phyloP scores from a whole-genome alignment of 768 basidiomycete genomes.

The Suillus discolor region DNA sequence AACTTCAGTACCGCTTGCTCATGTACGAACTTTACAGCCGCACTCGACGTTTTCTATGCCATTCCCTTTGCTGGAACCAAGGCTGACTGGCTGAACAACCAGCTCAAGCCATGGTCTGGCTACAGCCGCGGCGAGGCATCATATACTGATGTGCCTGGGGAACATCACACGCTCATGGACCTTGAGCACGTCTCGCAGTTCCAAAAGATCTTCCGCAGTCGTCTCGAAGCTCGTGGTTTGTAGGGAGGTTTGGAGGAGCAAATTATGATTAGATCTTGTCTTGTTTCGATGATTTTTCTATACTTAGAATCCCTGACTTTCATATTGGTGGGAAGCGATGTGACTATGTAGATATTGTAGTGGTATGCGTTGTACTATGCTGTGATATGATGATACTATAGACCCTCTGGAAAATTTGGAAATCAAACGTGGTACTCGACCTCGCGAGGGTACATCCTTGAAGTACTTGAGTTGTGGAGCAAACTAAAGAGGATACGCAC shows the following conservation, averaged over 20 bases:
- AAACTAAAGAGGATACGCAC: constrained; percentile 3
- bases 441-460: constrained; percentile 60
- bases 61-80: constrained; percentile 30
- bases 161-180: constrained; percentile 34
- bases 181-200: constrained; percentile 32
- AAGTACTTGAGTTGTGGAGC: constrained; percentile 37
- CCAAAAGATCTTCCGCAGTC: constrained; percentile 31
- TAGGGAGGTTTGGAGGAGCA: background rate
- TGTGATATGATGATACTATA: no score
- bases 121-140: constrained; percentile 25
- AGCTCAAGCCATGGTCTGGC: constrained; percentile 28
- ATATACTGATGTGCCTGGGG: constrained; percentile 30
- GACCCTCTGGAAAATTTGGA: no score
- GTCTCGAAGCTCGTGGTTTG: constrained; percentile 27
- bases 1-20: background rate
- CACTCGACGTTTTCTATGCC: constrained; percentile 29
- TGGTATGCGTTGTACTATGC: no score
- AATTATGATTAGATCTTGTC: background rate
- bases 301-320: background rate
- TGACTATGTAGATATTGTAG: no score
- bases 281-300: background rate
- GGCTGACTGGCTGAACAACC: constrained; percentile 30
- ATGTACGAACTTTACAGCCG: constrained; percentile 17
- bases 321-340: background rate
- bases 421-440: no score